Evolutionary conservation across 176 grass and related monocot species (phyloP).

Genomic region (Poa annua): DNA sequence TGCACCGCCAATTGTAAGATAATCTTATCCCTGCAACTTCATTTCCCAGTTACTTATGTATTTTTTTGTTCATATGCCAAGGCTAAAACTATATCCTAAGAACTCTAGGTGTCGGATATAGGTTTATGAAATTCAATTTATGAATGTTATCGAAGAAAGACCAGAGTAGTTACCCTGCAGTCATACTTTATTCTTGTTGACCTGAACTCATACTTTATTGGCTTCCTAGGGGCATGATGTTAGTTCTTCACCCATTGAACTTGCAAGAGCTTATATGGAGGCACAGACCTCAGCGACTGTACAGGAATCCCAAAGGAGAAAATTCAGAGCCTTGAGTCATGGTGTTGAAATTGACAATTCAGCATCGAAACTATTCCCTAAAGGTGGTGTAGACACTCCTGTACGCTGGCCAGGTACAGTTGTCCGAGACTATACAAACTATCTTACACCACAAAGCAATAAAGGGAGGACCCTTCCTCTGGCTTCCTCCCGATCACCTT

Average conservation of each 20-base stretch:
- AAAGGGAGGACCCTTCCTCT: slow-evolving; percentile 45
- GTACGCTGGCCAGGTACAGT: slow-evolving; percentile 56
- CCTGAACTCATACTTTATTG: slow-evolving; percentile 39
- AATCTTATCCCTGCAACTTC: slow-evolving; percentile 14
- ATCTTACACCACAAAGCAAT: slow-evolving; percentile 61
- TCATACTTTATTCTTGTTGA: slow-evolving; percentile 20
- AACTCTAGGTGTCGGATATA: not conserved
- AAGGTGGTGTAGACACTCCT: slow-evolving; percentile 40
- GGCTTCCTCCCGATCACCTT: slow-evolving; percentile 38
- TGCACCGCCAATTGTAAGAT: slow-evolving; percentile 54
- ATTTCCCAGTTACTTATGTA: slow-evolving; percentile 25
- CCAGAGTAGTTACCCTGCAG: not conserved
- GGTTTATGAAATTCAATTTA: slow-evolving; percentile 31
- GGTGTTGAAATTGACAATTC: slow-evolving; percentile 48
- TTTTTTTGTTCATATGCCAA: not conserved
- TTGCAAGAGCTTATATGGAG: slow-evolving; percentile 78
- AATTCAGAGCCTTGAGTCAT: slow-evolving; percentile 50
- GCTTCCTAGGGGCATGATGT: slow-evolving; percentile 51
- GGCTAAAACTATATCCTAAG: not conserved
- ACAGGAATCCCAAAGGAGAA: slow-evolving; percentile 43
- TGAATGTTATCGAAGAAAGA: slow-evolving; percentile 18
- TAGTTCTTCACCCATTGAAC: slow-evolving; percentile 66
- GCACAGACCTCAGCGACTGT: slow-evolving; percentile 47
- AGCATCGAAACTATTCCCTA: slow-evolving; percentile 33
- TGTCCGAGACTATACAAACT: slow-evolving; percentile 37